Base-by-base conservation (phyloP, 257 asterid species). In the Penstemon barbatus region DNA sequence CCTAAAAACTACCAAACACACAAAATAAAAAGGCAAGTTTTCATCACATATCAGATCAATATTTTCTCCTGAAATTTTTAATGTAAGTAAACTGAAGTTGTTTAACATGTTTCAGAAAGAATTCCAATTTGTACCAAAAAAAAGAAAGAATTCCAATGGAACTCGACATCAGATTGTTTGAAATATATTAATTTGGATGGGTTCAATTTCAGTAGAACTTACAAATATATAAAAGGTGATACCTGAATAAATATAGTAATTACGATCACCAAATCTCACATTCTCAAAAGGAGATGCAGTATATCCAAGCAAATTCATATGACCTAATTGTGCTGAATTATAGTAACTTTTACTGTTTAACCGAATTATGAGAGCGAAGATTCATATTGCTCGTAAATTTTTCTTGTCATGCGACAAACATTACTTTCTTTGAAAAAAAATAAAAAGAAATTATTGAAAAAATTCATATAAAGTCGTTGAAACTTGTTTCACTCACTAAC, bases 401-500 rank as follows among this genome's bases (percentile, higher is more conserved):
- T 25, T 67, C 38, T 52, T 58, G 42, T 49, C 60, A 55, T 40
- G 50, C 52, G 36, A 41, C 13, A 62, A 70, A 53, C 40, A 60
- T 50, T 60, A 48, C 42, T 36, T 33, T 64, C 33, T 37, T 13
- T 40, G 10, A 9, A 18, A 4, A n/a, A 25, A 25, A 25, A 25
- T 25, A 25, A 0, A 25, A 25, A 25, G 1, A 25, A 1, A 25
- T 25, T 65, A 56, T 19, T 19, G 45, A 15, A 51, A 13, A 52
- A 8, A 36, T 57, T 68, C 18, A 45, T 42, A 2, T 45, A 11
- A 40, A 60, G 13, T 54, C 61, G 4, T 5, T 25, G 5, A 62
- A 55, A 42, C 44, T 71, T 57, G 57, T 68, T 71, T 56, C 18
- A 57, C 75, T 68, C 56, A 57, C 38, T 60, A 57, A 61, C 49